Base-by-base conservation (phyloP, 2,329 filamentous ascomycete species). In the Ophiocordyceps camponoti-leonardi region DNA sequence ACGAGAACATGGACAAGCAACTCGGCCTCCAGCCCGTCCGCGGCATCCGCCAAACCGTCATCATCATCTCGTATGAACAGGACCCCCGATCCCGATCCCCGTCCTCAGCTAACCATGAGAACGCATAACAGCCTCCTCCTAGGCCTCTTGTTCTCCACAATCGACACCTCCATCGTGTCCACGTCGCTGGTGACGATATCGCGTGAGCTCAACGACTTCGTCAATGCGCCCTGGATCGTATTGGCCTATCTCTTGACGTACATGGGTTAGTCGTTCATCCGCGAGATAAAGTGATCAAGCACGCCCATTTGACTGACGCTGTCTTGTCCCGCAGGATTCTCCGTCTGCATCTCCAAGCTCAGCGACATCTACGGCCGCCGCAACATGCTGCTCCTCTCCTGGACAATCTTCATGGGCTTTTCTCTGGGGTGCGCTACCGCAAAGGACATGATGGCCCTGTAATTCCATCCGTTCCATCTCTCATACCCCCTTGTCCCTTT, bases 311-410 rank as follows among this genome's bases (percentile, higher is more conserved):
- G 51, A 49, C 50, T 50, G 13, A 47, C 42, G 31, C 18, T 46
- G 42, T 1, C 11, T 4, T 8, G n/a, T n/a, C n/a, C 23, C 16
- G 8, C 46, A 73, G 70, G 72, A n/a, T 74, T 75, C 43, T 69
- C 73, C 4, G 67, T 76, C 26, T 67, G 69, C 44, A 71, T 75
- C 48, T 72, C 74, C n/a, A 76, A 75, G 50, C 56, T 75, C 37
- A 77, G 73, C 51, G 73, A 77, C 52, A 71, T 77, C 18, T 76
- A 75, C 46, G 74, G 74, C n/a, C 67, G 72, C 26, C 64, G 64
- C 46, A 64, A 69, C 52, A 61, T 72, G 52, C 55, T 75, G 42
- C 59, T 68, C 20, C 56, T 64, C 31, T 72, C 72, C 7, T 77
- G 72, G 71, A 54, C 69, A 20, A 54, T 76, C 19, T 77, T 77